Base-by-base conservation (phyloP, 1,284 basidiomycete genomes). In the Heterobasidion irregulare region DNA sequence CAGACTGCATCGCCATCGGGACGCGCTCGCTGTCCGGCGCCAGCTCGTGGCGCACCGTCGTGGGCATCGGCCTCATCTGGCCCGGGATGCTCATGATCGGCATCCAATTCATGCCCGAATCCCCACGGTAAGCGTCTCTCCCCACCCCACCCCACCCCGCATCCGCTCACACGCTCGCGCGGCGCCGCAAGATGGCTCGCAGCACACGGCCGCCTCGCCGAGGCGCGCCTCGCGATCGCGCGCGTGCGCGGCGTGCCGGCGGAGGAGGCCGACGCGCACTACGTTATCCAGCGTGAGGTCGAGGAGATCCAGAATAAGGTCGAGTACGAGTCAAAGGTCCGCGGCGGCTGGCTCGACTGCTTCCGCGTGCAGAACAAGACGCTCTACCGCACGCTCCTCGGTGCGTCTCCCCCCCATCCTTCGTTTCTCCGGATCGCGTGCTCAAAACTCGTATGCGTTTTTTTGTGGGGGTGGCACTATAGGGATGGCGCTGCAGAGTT, bases 61-160 rank as follows among this genome's bases (percentile, higher is more conserved):
- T 90, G 52, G 86, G 80, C 12, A 75, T 90, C 56, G 84, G 88
- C 36, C 75, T 92, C 61, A 67, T 84, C 55, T 91, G 86, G 79
- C 80, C 85, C 3, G 64, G 78, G 52, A 76, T 91, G 52, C 79
- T 91, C 8, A 76, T 77, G 34, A 59, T 82, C 35, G 86, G 86
- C 45, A 91, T 92, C 60, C 64, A 83, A 13, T 83, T 88, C 64
- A 87, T 89, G 81, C 89, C 87, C 18, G 87, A 89, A 67, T 80
- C 77, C 50, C 87, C 88, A 48, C n/a, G 49, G 49, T 36, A 50
- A 16, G 33, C 18, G 18, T 6, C 33, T 2, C 47, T 26, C 16
- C 15, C 47, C 2, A 10, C 38, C n/a, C 32, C 15, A 50, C 35
- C 19, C 33, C 13, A 4, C 18, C 2, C 26, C 10, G 9, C 12